Evolutionary conservation across 257 asterid genomes (phyloP), one percentile per base, ranked within the genome.

Genomic region (Solanum habrochaites): DNA sequence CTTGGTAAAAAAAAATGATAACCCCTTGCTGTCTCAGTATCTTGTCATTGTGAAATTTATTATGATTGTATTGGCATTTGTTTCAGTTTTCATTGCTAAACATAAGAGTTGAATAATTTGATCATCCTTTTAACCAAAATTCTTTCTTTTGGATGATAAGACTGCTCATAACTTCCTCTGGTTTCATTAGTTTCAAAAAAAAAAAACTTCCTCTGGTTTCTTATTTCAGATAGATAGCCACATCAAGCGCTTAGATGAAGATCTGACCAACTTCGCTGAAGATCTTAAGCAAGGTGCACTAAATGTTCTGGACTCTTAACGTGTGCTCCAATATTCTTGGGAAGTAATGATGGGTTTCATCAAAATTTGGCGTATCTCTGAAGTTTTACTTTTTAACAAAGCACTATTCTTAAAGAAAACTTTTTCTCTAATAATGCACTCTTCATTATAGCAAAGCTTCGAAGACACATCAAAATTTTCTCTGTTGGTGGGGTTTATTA

Each of bases 201-300:
- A 35, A 5, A 37, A 37, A 87, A 31, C 80, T 86, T 83, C 31
- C 84, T 89, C 60, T 87, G 45, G 18, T 87, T 85, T 88, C 11
- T 87, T 88, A 70, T 85, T 89, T 89, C 97, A 95, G 99, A 97
- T 97, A 82, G 99, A 96, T 88, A 97, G 99, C 89, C 99, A 96
- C 90, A 92, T 97, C 86, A 94, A 93, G 87, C 98, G 99, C 25
- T 97, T 97, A 52, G 99, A 97, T 82, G 99, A 95, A 91, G 99
- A 97, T 92, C 93, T 97, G 64, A 94, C 92, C 90, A 94, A 93
- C 94, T 97, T 97, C 85, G 93, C 96, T 3, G 99, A 97, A 75
- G 99, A 97, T 93, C 97, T 97, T 83, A 97, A 97, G 94, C 99
- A 97, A 93, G 99, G 98, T 96, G 87, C 58, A 37, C 43, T 43